Percentiles rank a stretch among this genome's conserved stretches.
phyloP scores from a whole-genome alignment of 345 rosid genomes.

The Noccaea bulbosa region DNA sequence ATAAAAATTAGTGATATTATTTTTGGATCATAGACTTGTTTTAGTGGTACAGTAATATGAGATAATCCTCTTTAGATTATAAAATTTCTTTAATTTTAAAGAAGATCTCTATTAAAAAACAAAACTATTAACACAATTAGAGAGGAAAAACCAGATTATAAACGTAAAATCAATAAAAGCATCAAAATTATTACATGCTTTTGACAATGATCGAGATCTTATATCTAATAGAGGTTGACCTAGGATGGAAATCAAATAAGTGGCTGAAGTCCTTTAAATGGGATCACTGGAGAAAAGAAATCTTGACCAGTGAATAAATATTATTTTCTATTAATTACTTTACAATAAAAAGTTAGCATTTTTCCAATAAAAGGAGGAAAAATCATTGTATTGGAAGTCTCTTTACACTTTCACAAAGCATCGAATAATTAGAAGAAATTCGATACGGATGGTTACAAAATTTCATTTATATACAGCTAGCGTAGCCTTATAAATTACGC shows the following conservation, averaged over 20 bases:
- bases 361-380: slow-evolving; percentile 30
- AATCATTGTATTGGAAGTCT: slow-evolving; percentile 38
- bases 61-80: too few relatives aligned
- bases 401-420: slow-evolving; percentile 39
- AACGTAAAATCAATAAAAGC: slow-evolving; percentile 2
- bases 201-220: slow-evolving; percentile 16
- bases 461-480: slow-evolving; percentile 1
- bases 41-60: too few relatives aligned
- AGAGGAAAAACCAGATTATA: background rate
- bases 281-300: slow-evolving; percentile 29
- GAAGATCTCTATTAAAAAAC: too few relatives aligned
- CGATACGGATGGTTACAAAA: slow-evolving; percentile 12
- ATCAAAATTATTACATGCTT: background rate
- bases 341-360: slow-evolving; percentile 25
- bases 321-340: slow-evolving; percentile 33
- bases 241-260: background rate
- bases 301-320: slow-evolving; percentile 33
- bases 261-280: slow-evolving; percentile 20
- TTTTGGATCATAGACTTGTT: too few relatives aligned
- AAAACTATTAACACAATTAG: too few relatives aligned
- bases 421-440: slow-evolving; percentile 36
- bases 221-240: slow-evolving; percentile 28
- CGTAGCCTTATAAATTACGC: slow-evolving; percentile 9
- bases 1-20: too few relatives aligned
- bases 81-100: too few relatives aligned